These are phyloP conservation scores for Raffaelea albimanens DNA, from an alignment of 2,329 filamentous ascomycete genomes.

Conservation along the genomic window DNA sequence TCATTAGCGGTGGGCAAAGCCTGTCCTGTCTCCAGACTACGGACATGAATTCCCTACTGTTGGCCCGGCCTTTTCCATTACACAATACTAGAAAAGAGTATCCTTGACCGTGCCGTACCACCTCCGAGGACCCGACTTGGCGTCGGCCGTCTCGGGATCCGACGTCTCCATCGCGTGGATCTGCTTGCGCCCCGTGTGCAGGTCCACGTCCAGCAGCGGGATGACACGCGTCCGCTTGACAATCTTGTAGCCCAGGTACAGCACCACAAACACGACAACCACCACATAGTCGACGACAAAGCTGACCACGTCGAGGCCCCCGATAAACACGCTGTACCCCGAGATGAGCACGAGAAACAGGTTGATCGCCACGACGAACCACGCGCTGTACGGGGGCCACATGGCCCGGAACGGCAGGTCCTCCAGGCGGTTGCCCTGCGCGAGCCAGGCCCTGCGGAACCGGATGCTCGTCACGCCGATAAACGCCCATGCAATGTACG, in stretches of 20 bases:
- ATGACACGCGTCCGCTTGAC: conserved; percentile 36
- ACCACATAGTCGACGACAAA: conserved; percentile 59
- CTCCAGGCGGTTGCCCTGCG: conserved; percentile 46
- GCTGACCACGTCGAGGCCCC: conserved; percentile 41
- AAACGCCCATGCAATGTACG: conserved; percentile 61
- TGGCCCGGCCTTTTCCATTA: no score
- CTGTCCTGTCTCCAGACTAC: no score
- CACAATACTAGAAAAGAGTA: no score
- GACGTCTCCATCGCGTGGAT: not conserved
- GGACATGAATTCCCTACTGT: no score
- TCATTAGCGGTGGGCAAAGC: no score
- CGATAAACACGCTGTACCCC: conserved; percentile 59
- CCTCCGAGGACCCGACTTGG: no score
- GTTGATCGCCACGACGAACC: conserved; percentile 57
- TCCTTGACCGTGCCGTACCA: no score
- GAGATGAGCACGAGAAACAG: conserved; percentile 55
- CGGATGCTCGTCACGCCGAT: conserved; percentile 55
- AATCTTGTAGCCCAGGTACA: conserved; percentile 53
- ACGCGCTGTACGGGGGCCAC: conserved; percentile 54
- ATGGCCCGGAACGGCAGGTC: conserved; percentile 53
- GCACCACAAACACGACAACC: conserved; percentile 50
- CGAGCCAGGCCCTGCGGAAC: conserved; percentile 50
- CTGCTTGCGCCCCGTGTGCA: conserved; percentile 44
- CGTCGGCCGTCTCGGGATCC: no score
- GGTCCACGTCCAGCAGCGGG: conserved; percentile 40